Conservation (phyloP, 176 grass and related monocot genomes). For the Metroxylon sagu region DNA sequence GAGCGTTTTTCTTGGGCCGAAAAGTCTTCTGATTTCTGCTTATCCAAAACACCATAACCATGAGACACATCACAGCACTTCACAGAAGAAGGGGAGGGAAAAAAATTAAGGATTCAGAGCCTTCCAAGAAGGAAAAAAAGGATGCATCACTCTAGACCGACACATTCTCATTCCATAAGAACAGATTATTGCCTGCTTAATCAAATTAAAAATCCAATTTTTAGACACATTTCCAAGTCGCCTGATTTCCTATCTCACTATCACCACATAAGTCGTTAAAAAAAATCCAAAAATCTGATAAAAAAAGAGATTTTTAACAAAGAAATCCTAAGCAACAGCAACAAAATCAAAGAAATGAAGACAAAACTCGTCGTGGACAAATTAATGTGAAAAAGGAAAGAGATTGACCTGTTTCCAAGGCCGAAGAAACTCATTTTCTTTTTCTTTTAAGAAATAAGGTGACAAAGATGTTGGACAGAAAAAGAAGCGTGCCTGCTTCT, state of each 20-base stretch:
- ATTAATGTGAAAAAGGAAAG: not conserved
- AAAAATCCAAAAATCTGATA: no score
- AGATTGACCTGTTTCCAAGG: slow-evolving; percentile 48
- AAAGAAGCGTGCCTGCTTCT: no score
- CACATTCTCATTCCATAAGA: no score
- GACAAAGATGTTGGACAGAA: no score
- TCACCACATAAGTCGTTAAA: no score
- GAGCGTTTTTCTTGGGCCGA: slow-evolving; percentile 70
- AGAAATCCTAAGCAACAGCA: not conserved
- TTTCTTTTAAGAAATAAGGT: not conserved
- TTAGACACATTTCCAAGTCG: no score
- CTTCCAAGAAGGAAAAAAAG: no score
- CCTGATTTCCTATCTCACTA: no score
- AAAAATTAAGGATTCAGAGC: not conserved
- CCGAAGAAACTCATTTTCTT: slow-evolving; percentile 59
- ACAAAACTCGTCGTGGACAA: not conserved
- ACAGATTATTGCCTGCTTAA: no score
- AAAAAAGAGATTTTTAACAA: not conserved
- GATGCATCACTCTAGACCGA: no score
- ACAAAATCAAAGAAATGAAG: not conserved
- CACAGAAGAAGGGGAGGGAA: not conserved
- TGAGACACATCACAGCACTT: not conserved
- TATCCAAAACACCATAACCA: not conserved
- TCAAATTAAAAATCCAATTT: no score
- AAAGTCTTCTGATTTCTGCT: slow-evolving; percentile 86